These are phyloP conservation scores for Bolboschoenus planiculmis DNA, from an alignment of 176 grass and related monocot species.

Conservation along the genomic window DNA sequence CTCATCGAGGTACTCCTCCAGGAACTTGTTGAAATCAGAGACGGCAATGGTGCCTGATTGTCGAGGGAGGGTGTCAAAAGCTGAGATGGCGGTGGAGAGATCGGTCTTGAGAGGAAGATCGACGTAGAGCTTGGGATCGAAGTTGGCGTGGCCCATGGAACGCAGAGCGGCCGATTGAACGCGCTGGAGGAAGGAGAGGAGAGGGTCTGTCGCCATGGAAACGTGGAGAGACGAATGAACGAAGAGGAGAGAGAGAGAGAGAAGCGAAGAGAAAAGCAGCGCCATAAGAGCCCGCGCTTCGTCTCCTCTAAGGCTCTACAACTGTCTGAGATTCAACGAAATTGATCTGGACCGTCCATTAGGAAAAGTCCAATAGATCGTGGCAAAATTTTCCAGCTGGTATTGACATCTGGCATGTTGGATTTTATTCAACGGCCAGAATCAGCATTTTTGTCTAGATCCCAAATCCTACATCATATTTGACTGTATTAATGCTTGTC, in stretches of 20 bases:
- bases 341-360: too few species aligned
- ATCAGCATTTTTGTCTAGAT: too few species aligned
- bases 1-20: constrained; percentile 35
- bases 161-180: constrained; percentile 62
- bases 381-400: too few species aligned
- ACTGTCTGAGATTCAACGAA: too few species aligned
- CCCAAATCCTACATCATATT: too few species aligned
- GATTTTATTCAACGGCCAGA: too few species aligned
- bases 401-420: too few species aligned
- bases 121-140: constrained; percentile 91
- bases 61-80: constrained; percentile 30
- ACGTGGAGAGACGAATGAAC: background rate
- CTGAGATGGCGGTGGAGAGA: constrained; percentile 27
- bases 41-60: constrained; percentile 16
- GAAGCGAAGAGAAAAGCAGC: background rate
- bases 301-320: too few species aligned
- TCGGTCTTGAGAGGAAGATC: constrained; percentile 63
- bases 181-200: constrained; percentile 62
- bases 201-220: constrained; percentile 14
- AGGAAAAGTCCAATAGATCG: too few species aligned
- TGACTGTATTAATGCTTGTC: too few species aligned
- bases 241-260: background rate
- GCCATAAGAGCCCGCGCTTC: background rate
- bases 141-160: constrained; percentile 30
- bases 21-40: constrained; percentile 29